These are phyloP conservation scores for Silene vulgaris DNA, from an alignment of 179 eudicot genomes.

Conservation along the genomic window DNA sequence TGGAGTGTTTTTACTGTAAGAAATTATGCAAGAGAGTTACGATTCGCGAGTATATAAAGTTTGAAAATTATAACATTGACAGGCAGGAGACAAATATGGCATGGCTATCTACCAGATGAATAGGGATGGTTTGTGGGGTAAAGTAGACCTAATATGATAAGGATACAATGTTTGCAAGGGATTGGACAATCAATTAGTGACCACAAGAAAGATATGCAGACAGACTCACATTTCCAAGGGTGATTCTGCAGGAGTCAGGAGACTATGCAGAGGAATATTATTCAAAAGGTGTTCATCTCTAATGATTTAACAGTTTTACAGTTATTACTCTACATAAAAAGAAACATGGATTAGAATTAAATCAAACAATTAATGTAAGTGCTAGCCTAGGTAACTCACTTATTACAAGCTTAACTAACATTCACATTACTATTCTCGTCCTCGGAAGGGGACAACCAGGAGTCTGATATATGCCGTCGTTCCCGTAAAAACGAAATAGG, in stretches of 20 bases:
- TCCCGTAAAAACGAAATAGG: not conserved
- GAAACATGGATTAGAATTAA: not conserved
- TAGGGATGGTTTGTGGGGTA: conserved; percentile 17
- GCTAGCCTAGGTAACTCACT: too few species aligned
- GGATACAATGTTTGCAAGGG: conserved; percentile 12
- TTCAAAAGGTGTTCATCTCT: conserved; percentile 2
- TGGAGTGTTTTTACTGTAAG: not conserved
- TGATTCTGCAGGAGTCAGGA: not conserved
- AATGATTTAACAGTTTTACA: too few species aligned
- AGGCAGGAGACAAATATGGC: conserved; percentile 18
- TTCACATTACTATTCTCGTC: not conserved
- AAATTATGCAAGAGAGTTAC: conserved; percentile 4
- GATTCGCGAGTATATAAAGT: not conserved
- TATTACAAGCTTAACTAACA: conserved; percentile 1
- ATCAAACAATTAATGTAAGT: too few species aligned
- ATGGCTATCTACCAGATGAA: conserved; percentile 1
- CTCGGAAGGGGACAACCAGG: not conserved
- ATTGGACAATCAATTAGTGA: conserved; percentile 11
- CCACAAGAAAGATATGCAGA: conserved; percentile 21
- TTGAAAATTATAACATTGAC: not conserved
- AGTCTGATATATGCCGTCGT: not conserved
- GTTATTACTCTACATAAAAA: too few species aligned
- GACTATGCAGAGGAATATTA: not conserved
- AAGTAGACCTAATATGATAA: conserved; percentile 18
- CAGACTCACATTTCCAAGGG: conserved; percentile 16